These are phyloP conservation scores for Lotus japonicus DNA, from an alignment of 306 rosid genomes.

Conservation along the genomic window DNA sequence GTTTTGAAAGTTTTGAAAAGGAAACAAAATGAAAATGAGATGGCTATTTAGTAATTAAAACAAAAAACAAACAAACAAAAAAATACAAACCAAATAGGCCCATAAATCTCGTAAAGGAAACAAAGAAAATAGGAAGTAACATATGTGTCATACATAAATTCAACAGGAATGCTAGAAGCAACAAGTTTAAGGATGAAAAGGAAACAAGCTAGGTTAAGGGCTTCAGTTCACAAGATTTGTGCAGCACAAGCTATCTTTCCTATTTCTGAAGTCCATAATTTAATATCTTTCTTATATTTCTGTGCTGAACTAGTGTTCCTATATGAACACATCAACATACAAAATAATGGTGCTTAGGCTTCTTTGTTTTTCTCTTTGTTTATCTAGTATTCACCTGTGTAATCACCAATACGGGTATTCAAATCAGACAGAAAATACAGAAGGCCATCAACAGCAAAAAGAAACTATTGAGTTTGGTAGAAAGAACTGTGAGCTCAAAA, in stretches of 20 bases:
- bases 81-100: too few species aligned
- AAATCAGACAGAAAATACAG: slow-evolving; percentile 1
- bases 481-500: not conserved
- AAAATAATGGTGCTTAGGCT: not conserved
- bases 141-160: not conserved
- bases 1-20: too few species aligned
- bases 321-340: not conserved
- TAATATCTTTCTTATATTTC: not conserved
- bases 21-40: too few species aligned
- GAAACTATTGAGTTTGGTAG: not conserved
- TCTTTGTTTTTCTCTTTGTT: not conserved
- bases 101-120: not conserved
- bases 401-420: not conserved
- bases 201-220: slow-evolving; percentile 8
- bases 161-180: not conserved
- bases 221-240: not conserved
- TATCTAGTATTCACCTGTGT: not conserved
- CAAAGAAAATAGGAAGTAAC: not conserved
- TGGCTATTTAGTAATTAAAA: too few species aligned
- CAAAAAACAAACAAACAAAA: too few species aligned
- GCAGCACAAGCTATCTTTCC: not conserved
- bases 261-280: not conserved
- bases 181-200: not conserved
- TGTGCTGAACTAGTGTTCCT: not conserved
- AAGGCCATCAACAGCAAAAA: slow-evolving; percentile 13